Conservation (phyloP, 2,329 filamentous ascomycete species). For the Cladosporium phlei region DNA sequence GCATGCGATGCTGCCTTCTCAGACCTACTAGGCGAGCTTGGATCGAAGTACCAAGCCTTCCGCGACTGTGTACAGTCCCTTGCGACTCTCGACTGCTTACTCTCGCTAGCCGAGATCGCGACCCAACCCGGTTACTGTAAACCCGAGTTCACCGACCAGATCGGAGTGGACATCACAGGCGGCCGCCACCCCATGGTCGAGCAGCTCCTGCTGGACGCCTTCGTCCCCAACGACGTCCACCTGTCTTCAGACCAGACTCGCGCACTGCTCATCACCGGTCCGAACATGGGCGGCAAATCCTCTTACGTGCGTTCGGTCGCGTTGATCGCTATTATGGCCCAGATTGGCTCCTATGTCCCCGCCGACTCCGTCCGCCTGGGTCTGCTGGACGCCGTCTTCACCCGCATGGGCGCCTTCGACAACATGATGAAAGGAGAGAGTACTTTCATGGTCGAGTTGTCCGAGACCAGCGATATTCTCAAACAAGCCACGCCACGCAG, state of each 20-base stretch:
- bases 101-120: slow-evolving; percentile 80
- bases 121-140: slow-evolving; percentile 82
- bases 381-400: slow-evolving; percentile 86
- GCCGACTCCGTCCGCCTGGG: slow-evolving; percentile 69
- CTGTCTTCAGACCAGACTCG: slow-evolving; percentile 61
- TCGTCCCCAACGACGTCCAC: slow-evolving; percentile 83
- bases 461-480: slow-evolving; percentile 85
- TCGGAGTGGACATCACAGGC: slow-evolving; percentile 63
- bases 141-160: slow-evolving; percentile 62
- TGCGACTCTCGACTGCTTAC: slow-evolving; percentile 80
- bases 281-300: slow-evolving; percentile 99
- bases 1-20: slow-evolving; percentile 83
- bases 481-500: slow-evolving; percentile 80
- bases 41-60: slow-evolving; percentile 79
- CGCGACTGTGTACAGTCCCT: slow-evolving; percentile 84
- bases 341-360: slow-evolving; percentile 91
- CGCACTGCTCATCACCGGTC: slow-evolving; percentile 86
- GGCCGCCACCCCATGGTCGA: slow-evolving; percentile 96
- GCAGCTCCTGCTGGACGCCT: slow-evolving; percentile 75
- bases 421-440: slow-evolving; percentile 92
- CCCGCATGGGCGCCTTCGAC: slow-evolving; percentile 91
- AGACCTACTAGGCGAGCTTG: slow-evolving; percentile 66
- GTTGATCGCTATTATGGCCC: slow-evolving; percentile 86
- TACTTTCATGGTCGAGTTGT: slow-evolving; percentile 97
- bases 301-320: slow-evolving; percentile 91